Evolutionary conservation across 495 filamentous ascomycete species (phyloP).

Genomic region (Staphylotrichum longicolle): DNA sequence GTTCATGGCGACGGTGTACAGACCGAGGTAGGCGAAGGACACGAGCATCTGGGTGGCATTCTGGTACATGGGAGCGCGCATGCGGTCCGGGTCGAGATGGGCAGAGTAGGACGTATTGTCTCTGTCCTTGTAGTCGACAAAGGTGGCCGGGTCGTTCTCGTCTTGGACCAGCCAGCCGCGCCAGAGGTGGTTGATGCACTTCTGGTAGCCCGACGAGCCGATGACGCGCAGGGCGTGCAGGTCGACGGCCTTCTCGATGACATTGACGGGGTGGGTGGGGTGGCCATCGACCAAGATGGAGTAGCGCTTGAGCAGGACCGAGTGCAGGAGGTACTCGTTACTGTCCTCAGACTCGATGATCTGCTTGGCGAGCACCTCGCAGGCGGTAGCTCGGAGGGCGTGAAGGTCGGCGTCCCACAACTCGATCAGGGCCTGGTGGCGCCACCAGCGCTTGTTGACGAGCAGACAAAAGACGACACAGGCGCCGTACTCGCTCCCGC

Average conservation of each 20-base stretch:
- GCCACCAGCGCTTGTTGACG: constrained; percentile 89
- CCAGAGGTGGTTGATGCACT: constrained; percentile 88
- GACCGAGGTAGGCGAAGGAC: constrained; percentile 73
- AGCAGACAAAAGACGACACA: constrained; percentile 84
- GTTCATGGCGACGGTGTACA: constrained; percentile 91
- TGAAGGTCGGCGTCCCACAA: constrained; percentile 91
- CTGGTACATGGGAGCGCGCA: constrained; percentile 89
- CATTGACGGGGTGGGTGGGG: constrained; percentile 74
- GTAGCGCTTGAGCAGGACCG: constrained; percentile 87
- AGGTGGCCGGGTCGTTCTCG: constrained; percentile 79
- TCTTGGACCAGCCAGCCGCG: constrained; percentile 94
- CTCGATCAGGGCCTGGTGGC: constrained; percentile 72
- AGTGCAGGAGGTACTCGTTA: constrained; percentile 69
- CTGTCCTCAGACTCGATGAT: constrained; percentile 86
- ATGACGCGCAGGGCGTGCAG: constrained; percentile 86
- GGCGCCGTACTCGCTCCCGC: constrained; percentile 67
- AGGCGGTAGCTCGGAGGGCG: constrained; percentile 73
- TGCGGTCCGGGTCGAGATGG: constrained; percentile 90
- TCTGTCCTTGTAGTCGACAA: constrained; percentile 77
- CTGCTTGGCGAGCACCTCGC: constrained; percentile 90
- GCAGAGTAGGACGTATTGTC: constrained; percentile 68
- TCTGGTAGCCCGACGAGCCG: constrained; percentile 90
- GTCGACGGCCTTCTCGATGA: constrained; percentile 87
- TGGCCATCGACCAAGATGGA: constrained; percentile 71
- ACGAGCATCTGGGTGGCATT: constrained; percentile 82